Percentiles rank a stretch among this genome's conserved stretches.
These are phyloP conservation scores for Hypomyces perniciosus DNA, from an alignment of 2,329 filamentous ascomycete species.

Conservation along the genomic window DNA sequence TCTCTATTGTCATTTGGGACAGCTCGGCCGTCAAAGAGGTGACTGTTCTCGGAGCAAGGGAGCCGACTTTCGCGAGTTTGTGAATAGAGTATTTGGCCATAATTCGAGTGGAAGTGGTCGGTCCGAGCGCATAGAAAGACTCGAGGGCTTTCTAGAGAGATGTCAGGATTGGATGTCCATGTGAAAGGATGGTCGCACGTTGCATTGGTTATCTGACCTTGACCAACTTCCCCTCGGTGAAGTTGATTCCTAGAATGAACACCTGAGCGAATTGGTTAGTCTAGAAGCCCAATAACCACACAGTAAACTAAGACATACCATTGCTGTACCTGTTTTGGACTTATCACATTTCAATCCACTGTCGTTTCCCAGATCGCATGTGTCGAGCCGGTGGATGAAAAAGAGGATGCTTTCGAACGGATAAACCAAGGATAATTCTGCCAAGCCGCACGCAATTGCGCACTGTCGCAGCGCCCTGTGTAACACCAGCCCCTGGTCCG, in stretches of 20 bases:
- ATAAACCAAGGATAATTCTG: conserved; percentile 24
- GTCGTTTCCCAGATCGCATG: not conserved
- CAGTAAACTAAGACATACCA: conserved; percentile 12
- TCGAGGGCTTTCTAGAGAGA: conserved; percentile 61
- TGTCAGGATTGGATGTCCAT: not conserved
- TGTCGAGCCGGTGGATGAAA: not conserved
- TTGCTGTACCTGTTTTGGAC: conserved; percentile 7
- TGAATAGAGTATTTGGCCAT: conserved; percentile 89
- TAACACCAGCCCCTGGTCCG: conserved; percentile 1
- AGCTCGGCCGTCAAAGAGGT: conserved; percentile 79
- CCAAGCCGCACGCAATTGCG: not conserved
- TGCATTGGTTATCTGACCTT: conserved; percentile 50
- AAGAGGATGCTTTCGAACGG: conserved; percentile 14
- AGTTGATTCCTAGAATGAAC: conserved; percentile 81
- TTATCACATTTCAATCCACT: not conserved
- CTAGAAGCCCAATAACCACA: not conserved
- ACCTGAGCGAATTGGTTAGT: conserved; percentile 44
- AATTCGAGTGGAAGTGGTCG: conserved; percentile 62
- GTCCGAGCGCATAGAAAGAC: conserved; percentile 80
- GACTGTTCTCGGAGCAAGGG: conserved; percentile 68
- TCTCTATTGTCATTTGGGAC: conserved; percentile 89
- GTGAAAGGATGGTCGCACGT: not conserved
- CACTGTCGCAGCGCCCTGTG: not conserved
- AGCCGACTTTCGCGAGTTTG: conserved; percentile 70
- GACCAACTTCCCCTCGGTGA: conserved; percentile 75